Evolutionary conservation across 169 alveolate species (phyloP).

Genomic region (Cryptosporidium sp.): DNA sequence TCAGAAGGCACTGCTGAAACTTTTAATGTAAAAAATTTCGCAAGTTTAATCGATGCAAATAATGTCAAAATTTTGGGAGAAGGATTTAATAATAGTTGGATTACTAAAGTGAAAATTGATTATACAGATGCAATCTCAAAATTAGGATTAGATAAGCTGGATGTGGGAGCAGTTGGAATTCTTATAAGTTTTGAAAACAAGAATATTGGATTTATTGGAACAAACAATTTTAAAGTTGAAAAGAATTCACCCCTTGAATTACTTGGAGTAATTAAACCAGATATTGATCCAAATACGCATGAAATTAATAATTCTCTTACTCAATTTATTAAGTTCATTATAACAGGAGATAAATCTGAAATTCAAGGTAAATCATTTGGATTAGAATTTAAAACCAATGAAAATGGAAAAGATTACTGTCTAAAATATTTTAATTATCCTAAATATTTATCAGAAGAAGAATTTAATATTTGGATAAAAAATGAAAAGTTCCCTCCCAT

Average conservation of each 20-base stretch:
- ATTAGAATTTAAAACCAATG: conserved; percentile 36
- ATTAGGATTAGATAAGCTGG: conserved; percentile 40
- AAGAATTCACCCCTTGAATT: not conserved
- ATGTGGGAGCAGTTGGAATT: conserved; percentile 61
- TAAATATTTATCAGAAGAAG: conserved; percentile 39
- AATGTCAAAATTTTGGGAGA: conserved; percentile 52
- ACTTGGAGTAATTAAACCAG: conserved; percentile 62
- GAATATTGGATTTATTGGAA: conserved; percentile 54
- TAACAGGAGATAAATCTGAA: conserved; percentile 4
- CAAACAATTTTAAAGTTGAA: conserved; percentile 32
- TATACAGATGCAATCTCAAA: not conserved
- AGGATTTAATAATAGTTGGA: conserved; percentile 71
- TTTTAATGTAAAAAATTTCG: conserved; percentile 11
- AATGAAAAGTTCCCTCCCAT: conserved; percentile 8
- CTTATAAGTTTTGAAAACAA: conserved; percentile 7
- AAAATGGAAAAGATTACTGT: conserved; percentile 19
- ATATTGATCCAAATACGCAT: conserved; percentile 15
- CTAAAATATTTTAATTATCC: conserved; percentile 45
- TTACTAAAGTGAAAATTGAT: conserved; percentile 19
- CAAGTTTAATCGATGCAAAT: conserved; percentile 18
- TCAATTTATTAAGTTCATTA: conserved; percentile 15
- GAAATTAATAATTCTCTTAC: conserved; percentile 18
- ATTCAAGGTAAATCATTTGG: conserved; percentile 20
- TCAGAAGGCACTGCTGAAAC: conserved; percentile 11
- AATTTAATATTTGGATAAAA: conserved; percentile 25